phyloP scores from a whole-genome alignment of 176 grass and related monocot species.

The Aegilops sharonensis region DNA sequence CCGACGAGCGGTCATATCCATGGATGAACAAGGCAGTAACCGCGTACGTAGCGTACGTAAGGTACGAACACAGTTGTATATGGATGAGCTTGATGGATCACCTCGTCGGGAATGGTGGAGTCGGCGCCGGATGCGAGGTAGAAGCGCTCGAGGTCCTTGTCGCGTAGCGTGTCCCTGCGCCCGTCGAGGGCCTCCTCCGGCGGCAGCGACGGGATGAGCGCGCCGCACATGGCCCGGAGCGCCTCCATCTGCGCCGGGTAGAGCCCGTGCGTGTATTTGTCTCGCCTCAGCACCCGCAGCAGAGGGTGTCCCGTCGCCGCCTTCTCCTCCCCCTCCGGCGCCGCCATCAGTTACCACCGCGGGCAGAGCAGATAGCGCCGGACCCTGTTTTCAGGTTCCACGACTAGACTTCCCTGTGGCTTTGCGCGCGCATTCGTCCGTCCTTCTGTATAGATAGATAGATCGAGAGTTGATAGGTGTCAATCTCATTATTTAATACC shows the following conservation, averaged over 20 bases:
- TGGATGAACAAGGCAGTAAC: not conserved
- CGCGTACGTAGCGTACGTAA: not conserved
- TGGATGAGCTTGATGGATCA: slow-evolving; percentile 2
- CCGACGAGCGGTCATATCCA: not conserved
- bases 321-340: not conserved
- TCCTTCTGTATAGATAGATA: not conserved
- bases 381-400: not conserved
- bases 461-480: not conserved
- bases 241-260: slow-evolving; percentile 52
- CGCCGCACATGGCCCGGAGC: slow-evolving; percentile 67
- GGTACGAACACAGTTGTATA: not conserved
- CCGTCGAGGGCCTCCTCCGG: slow-evolving; percentile 19
- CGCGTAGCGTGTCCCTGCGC: slow-evolving; percentile 6
- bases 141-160: slow-evolving; percentile 48
- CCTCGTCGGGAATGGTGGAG: slow-evolving; percentile 56
- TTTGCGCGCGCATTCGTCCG: not conserved
- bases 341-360: not conserved
- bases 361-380: too few relatives aligned
- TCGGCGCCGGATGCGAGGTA: slow-evolving; percentile 64
- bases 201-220: slow-evolving; percentile 61
- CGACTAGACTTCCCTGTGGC: not conserved
- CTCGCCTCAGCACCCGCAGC: slow-evolving; percentile 43
- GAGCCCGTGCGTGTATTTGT: slow-evolving; percentile 59
- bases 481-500: slow-evolving; percentile 2
- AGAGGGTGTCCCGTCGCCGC: slow-evolving; percentile 39